These are phyloP conservation scores for Penicillium samsonianum DNA, from an alignment of 495 filamentous ascomycete species.

Conservation along the genomic window DNA sequence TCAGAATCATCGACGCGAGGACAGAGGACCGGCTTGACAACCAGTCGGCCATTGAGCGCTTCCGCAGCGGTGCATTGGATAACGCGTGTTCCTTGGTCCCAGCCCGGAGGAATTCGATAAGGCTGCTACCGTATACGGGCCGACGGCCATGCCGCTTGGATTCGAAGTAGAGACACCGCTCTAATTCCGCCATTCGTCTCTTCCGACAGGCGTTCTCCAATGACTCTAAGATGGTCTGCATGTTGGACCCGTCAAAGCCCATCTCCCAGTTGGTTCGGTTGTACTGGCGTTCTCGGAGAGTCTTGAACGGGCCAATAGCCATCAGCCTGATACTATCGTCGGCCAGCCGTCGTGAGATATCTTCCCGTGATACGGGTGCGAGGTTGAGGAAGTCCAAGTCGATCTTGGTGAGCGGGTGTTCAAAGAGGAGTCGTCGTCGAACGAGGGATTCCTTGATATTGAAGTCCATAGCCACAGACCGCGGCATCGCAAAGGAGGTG, in stretches of 20 bases:
- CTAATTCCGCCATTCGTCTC: constrained; percentile 74
- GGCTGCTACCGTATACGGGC: constrained; percentile 75
- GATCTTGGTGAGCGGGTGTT: constrained; percentile 64
- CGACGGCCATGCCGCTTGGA: constrained; percentile 75
- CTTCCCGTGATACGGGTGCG: constrained; percentile 70
- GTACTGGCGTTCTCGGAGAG: constrained; percentile 63
- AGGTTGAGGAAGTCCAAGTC: constrained; percentile 81
- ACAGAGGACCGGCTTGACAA: constrained; percentile 67
- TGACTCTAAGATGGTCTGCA: constrained; percentile 68
- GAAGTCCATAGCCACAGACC: constrained; percentile 75
- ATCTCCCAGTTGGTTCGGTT: constrained; percentile 60
- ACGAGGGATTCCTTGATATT: constrained; percentile 74
- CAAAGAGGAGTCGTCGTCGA: constrained; percentile 62
- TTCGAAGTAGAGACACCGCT: constrained; percentile 78
- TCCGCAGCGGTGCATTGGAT: constrained; percentile 41
- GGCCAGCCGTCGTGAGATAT: constrained; percentile 59
- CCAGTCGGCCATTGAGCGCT: constrained; percentile 63
- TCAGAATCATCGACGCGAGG: constrained; percentile 72
- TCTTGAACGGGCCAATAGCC: constrained; percentile 61
- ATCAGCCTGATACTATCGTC: constrained; percentile 64
- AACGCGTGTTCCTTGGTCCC: constrained; percentile 51
- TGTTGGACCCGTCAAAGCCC: constrained; percentile 60
- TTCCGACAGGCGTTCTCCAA: constrained; percentile 71
- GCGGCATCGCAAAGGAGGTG: constrained; percentile 91
- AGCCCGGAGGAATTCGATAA: constrained; percentile 71